A percentile compares a stretch with the other conserved stretches of the same genome.
These are phyloP conservation scores for Coemansia biformis DNA, from an alignment of 192 early-diverging fungal genomes.

Conservation along the genomic window DNA sequence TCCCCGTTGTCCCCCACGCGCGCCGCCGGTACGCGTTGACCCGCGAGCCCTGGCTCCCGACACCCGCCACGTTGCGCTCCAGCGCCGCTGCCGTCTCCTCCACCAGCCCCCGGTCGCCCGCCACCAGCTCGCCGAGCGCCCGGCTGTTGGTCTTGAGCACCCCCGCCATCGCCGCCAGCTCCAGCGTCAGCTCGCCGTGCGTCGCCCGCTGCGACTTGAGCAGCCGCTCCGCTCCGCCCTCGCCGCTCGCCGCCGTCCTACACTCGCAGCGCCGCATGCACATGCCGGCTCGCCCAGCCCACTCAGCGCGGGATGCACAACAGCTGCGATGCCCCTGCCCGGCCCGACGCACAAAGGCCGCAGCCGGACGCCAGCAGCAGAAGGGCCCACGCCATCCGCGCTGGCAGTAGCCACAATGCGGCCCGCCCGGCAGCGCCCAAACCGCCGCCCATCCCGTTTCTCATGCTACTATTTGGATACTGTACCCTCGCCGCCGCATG, in stretches of 20 bases:
- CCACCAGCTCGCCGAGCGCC: conserved; percentile 41
- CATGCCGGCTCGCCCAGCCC: too few relatives aligned
- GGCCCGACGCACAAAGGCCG: too few relatives aligned
- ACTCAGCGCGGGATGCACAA: too few relatives aligned
- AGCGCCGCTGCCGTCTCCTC: conserved; percentile 30
- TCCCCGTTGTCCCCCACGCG: conserved; percentile 48
- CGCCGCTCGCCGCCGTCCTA: conserved; percentile 35
- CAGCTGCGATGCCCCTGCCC: too few relatives aligned
- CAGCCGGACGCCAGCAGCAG: too few relatives aligned
- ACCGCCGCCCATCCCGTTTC: too few relatives aligned
- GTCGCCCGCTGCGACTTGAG: conserved; percentile 40
- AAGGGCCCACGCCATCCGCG: too few relatives aligned
- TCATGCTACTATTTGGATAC: neutral
- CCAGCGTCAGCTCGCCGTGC: conserved; percentile 41
- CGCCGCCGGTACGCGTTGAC: conserved; percentile 46
- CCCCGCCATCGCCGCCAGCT: conserved; percentile 40
- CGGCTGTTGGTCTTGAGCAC: conserved; percentile 43
- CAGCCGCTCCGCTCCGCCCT: conserved; percentile 37
- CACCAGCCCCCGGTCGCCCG: conserved; percentile 40
- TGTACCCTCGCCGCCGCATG: conserved; percentile 38
- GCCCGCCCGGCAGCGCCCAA: neutral
- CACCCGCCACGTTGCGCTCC: conserved; percentile 24
- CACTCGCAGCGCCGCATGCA: neutral
- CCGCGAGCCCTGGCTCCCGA: conserved; percentile 32
- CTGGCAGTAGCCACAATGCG: too few relatives aligned